A percentile compares a stretch with the other conserved stretches of the same genome.
phyloP scores from a whole-genome alignment of 2,329 filamentous ascomycete species.

The Cucurbitaria berberidis region DNA sequence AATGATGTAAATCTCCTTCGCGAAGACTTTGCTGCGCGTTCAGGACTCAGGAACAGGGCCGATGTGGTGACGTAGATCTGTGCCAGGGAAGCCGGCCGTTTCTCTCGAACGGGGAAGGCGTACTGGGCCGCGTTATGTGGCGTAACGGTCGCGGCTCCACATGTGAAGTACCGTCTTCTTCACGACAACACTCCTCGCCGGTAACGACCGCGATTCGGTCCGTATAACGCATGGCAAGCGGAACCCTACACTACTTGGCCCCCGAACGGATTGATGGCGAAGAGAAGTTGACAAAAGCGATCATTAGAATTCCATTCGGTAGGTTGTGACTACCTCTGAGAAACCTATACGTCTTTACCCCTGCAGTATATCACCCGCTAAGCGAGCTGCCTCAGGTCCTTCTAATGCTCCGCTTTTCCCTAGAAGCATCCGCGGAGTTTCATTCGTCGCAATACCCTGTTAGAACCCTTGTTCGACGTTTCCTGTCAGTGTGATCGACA shows the following conservation, averaged over 20 bases:
- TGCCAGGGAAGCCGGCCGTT: conserved; percentile 8
- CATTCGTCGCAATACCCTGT: conserved; percentile 24
- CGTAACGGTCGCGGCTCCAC: conserved; percentile 3
- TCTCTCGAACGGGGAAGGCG: conserved; percentile 16
- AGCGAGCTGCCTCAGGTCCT: conserved; percentile 16
- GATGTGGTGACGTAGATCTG: conserved; percentile 1
- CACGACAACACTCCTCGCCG: conserved; percentile 1
- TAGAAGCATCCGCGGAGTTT: conserved; percentile 11
- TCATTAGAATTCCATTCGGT: not conserved
- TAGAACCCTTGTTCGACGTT: conserved; percentile 18
- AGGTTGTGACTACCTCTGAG: not conserved
- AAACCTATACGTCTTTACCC: conserved; percentile 25
- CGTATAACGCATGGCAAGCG: not conserved
- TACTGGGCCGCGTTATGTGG: conserved; percentile 10
- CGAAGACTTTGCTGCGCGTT: conserved; percentile 6
- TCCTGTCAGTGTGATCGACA: conserved; percentile 25
- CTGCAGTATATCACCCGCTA: conserved; percentile 34
- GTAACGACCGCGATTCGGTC: not conserved
- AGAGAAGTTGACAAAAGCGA: not conserved
- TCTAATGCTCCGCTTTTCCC: conserved; percentile 7
- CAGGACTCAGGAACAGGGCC: conserved; percentile 17
- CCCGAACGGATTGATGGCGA: not conserved
- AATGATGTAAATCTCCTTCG: conserved; percentile 30
- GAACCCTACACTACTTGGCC: not conserved
- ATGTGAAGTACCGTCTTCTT: conserved; percentile 11